phyloP scores from a whole-genome alignment of 163 green algal genomes.

The Coccomyxa subellipsoidea region DNA sequence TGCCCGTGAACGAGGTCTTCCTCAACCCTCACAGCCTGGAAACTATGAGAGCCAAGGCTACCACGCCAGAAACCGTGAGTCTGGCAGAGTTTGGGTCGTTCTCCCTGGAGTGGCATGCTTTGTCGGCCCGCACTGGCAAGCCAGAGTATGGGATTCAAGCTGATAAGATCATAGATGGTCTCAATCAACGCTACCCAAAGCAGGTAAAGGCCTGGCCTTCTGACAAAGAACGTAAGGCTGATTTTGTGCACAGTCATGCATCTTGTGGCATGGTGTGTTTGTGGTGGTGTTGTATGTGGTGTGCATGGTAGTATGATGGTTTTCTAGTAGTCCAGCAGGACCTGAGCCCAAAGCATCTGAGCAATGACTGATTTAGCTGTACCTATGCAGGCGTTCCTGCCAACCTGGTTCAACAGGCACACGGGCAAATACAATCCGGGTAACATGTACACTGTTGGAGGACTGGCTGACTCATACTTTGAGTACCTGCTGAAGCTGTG shows the following conservation, averaged over 20 bases:
- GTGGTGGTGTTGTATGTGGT: no score
- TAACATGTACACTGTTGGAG: slow-evolving; percentile 22
- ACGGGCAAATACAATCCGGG: neutral
- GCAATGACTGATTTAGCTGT: neutral
- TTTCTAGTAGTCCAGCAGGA: no score
- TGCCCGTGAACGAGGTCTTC: neutral
- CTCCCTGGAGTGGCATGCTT: slow-evolving; percentile 19
- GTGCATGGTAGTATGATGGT: no score
- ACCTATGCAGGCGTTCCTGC: slow-evolving; percentile 13
- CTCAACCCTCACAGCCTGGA: neutral
- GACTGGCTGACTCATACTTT: slow-evolving; percentile 80
- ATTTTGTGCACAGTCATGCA: no score
- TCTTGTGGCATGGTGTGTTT: no score
- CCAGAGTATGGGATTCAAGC: slow-evolving; percentile 12
- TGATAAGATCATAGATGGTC: neutral
- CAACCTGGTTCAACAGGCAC: slow-evolving; percentile 21
- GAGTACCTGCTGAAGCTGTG: slow-evolving; percentile 94
- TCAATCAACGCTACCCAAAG: slow-evolving; percentile 6
- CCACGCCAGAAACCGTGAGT: neutral
- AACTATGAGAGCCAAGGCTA: neutral
- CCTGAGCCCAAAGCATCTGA: no score
- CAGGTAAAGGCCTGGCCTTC: neutral
- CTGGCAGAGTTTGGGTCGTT: slow-evolving; percentile 31
- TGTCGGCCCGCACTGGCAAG: slow-evolving; percentile 16
- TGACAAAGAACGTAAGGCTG: neutral